Base-by-base conservation (phyloP, 2,329 filamentous ascomycete species). In the Fusarium sp. region DNA sequence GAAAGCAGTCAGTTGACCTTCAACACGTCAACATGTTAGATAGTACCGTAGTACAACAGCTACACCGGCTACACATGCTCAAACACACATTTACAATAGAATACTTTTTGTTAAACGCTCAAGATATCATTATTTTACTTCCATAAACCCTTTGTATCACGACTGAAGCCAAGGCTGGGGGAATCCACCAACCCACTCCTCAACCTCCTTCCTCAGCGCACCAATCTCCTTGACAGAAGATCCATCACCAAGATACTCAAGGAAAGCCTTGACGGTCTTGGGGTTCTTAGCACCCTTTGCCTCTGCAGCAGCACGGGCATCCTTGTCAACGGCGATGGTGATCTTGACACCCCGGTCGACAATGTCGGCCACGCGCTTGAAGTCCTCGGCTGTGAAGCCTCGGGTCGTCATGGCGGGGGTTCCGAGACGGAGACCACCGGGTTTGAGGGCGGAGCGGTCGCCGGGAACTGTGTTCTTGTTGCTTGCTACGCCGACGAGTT, bases 401-500 rank as follows among this genome's bases (percentile, higher is more conserved):
- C 96, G 90, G 18, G 94, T 97, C 22, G 96, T 98, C 96, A 98
- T 98, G 74, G 96, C 96, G 0, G 96, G 96, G 1, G 95, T 95
- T 63, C 96, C 96, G 82, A 98, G 93, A 74, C 96, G 92, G 73
- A 98, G 88, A 75, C 96, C 96, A 76, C 95, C 95, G 29, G 96
- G 96, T 77, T 95, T 94, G 80, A 98, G 89, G 0, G 96, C 96
- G 0, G 94, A 97, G 82, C 92, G 93, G 84, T 98, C 96, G 34
- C 95, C 95, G 2, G 96, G 96, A 0, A 97, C 95, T 2, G 95
- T 98, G 87, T 98, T 98, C 89, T 98, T 98, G 89, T 98, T 98
- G 81, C 93, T 93, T 7, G 96, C 95, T 50, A 98, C 95, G 77
- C 95, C 95, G 75, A 95, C 94, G 47, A 96, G 91, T 82, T 97